These are phyloP conservation scores for Solanum chilense DNA, from an alignment of 257 asterid genomes.

Conservation along the genomic window DNA sequence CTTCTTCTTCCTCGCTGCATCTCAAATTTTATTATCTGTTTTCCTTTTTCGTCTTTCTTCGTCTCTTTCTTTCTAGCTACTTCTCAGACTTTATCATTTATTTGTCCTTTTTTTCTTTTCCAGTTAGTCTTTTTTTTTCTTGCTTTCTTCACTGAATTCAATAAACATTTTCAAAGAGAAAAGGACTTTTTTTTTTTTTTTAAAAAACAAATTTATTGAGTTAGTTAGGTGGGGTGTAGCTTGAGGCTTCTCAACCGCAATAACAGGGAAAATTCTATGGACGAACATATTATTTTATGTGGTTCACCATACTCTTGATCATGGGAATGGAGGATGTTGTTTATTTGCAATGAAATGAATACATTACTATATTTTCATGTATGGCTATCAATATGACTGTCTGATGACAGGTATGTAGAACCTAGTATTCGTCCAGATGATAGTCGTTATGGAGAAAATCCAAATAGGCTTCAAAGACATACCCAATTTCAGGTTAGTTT, in stretches of 20 bases:
- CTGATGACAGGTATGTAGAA: constrained; percentile 78
- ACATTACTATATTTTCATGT: neutral
- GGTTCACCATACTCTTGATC: neutral
- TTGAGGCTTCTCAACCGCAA: neutral
- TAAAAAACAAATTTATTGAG: neutral
- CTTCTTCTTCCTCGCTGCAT: neutral
- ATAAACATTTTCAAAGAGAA: neutral
- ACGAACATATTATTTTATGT: neutral
- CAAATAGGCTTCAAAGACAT: constrained; percentile 95
- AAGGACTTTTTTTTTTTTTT: neutral
- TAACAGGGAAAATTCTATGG: neutral
- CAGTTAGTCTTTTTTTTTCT: neutral
- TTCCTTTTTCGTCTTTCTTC: neutral
- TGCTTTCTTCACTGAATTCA: neutral
- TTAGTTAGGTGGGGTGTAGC: neutral
- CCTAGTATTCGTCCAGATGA: constrained; percentile 98
- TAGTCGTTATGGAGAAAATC: constrained; percentile 98
- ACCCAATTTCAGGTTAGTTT: constrained; percentile 84
- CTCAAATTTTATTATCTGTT: neutral
- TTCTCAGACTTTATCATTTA: neutral
- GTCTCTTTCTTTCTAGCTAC: neutral
- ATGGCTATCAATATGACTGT: constrained; percentile 21
- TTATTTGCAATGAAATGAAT: neutral
- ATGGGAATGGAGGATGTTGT: neutral
- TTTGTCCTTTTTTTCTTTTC: neutral